A percentile compares a stretch with the other conserved stretches of the same genome.
These are phyloP conservation scores for Fusarium sp. DNA, from an alignment of 2,329 filamentous ascomycete genomes.

Conservation along the genomic window DNA sequence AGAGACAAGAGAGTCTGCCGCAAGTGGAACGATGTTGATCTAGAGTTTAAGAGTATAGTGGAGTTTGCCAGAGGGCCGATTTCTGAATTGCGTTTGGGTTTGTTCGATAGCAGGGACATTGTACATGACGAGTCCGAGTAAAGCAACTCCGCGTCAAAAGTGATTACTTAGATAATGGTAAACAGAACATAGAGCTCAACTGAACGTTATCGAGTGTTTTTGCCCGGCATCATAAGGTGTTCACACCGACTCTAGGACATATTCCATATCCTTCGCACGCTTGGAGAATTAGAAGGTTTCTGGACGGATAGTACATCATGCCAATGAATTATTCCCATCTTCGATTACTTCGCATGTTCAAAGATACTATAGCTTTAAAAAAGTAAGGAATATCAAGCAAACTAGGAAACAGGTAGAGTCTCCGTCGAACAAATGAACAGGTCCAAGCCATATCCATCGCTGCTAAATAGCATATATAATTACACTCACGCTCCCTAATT, in stretches of 20 bases:
- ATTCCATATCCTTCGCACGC: rapidly evolving
- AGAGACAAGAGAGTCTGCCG: not conserved
- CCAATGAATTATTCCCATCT: rapidly evolving
- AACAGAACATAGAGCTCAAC: not conserved
- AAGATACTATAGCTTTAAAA: rapidly evolving
- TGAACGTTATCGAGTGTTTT: not conserved
- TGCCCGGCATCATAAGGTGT: rapidly evolving
- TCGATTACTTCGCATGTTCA: rapidly evolving
- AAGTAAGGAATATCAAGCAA: rapidly evolving
- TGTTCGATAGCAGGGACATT: rapidly evolving
- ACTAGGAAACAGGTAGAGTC: rapidly evolving
- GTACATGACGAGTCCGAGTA: rapidly evolving
- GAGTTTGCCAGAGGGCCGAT: rapidly evolving
- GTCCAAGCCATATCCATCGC: rapidly evolving
- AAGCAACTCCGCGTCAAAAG: too few relatives aligned
- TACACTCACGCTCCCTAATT: rapidly evolving
- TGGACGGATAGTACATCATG: too few relatives aligned
- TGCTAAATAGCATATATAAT: not conserved
- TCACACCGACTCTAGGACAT: rapidly evolving
- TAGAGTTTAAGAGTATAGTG: rapidly evolving
- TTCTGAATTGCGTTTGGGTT: too few relatives aligned
- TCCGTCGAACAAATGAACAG: not conserved
- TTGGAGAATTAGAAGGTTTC: rapidly evolving
- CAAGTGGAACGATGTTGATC: not conserved
- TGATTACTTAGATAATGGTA: rapidly evolving